These are phyloP conservation scores for Dendrobium chrysotoxum DNA, from an alignment of 106 monocot species.

Conservation along the genomic window DNA sequence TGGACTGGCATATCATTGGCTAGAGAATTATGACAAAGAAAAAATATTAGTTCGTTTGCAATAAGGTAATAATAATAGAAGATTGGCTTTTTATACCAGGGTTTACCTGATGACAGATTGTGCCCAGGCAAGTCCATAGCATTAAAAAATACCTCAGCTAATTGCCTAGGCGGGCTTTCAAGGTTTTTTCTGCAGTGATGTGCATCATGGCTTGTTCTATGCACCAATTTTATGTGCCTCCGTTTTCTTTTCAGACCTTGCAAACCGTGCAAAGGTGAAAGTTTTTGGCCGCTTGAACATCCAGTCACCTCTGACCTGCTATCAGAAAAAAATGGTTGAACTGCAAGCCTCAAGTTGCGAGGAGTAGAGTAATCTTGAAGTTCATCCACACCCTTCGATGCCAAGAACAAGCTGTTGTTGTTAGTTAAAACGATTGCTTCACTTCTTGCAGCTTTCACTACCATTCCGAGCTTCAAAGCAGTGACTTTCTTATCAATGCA, in stretches of 20 bases:
- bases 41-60: neutral
- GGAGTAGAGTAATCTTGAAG: neutral
- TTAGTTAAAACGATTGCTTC: slow-evolving; percentile 17
- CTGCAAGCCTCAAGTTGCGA: neutral
- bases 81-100: neutral
- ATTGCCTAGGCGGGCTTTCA: neutral
- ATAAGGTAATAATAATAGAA: neutral
- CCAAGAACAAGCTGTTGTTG: slow-evolving; percentile 5
- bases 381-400: neutral
- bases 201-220: neutral
- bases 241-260: slow-evolving; percentile 10
- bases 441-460: slow-evolving; percentile 49
- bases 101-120: neutral
- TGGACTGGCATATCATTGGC: slow-evolving; percentile 2
- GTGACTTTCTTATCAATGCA: slow-evolving; percentile 54
- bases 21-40: neutral
- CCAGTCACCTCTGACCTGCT: slow-evolving; percentile 2
- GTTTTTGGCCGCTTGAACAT: slow-evolving; percentile 4
- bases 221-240: neutral
- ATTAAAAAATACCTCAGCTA: too few species aligned
- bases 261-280: neutral
- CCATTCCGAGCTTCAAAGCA: slow-evolving; percentile 34
- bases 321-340: slow-evolving; percentile 14
- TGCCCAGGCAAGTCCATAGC: neutral
- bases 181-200: neutral